Conservation (phyloP, 2,329 filamentous ascomycete species). For the Xylaria polymorpha region DNA sequence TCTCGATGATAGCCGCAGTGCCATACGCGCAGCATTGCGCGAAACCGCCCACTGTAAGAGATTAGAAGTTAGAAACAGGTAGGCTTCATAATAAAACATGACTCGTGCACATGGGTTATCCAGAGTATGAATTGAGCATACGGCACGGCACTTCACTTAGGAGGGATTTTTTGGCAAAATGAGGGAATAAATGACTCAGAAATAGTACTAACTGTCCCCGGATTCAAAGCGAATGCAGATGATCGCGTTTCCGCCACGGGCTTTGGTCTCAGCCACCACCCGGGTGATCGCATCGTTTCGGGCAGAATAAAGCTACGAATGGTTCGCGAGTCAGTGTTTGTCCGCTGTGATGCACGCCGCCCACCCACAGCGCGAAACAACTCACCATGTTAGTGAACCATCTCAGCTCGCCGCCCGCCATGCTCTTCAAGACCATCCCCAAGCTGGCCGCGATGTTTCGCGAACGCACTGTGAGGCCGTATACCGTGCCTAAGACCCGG, state of each 20-base stretch:
- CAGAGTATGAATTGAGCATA: too few relatives aligned
- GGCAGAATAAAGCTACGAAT: slow-evolving; percentile 62
- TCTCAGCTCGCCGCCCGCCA: slow-evolving; percentile 68
- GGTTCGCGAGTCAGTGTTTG: slow-evolving; percentile 15
- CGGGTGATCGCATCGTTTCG: slow-evolving; percentile 69
- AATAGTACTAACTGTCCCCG: slow-evolving; percentile 52
- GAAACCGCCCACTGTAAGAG: slow-evolving; percentile 58
- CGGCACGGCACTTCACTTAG: too few relatives aligned
- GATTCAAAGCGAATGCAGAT: slow-evolving; percentile 70
- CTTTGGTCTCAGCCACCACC: slow-evolving; percentile 66
- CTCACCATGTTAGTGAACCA: slow-evolving; percentile 67
- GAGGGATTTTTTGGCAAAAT: too few relatives aligned
- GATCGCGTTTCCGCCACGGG: slow-evolving; percentile 68
- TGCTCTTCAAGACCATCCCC: slow-evolving; percentile 66
- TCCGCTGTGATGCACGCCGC: neutral
- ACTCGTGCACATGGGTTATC: too few relatives aligned
- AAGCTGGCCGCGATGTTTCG: slow-evolving; percentile 69
- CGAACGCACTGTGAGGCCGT: slow-evolving; percentile 67
- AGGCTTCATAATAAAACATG: too few relatives aligned
- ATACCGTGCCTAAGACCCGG: slow-evolving; percentile 67
- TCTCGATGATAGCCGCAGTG: slow-evolving; percentile 68
- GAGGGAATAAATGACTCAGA: too few relatives aligned
- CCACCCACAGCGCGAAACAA: neutral
- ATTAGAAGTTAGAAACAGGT: too few relatives aligned
- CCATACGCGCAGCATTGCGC: slow-evolving; percentile 71